Evolutionary conservation across 371 early-diverging fungal genomes (phyloP).

Genomic region (Synchytrium microbalum): DNA sequence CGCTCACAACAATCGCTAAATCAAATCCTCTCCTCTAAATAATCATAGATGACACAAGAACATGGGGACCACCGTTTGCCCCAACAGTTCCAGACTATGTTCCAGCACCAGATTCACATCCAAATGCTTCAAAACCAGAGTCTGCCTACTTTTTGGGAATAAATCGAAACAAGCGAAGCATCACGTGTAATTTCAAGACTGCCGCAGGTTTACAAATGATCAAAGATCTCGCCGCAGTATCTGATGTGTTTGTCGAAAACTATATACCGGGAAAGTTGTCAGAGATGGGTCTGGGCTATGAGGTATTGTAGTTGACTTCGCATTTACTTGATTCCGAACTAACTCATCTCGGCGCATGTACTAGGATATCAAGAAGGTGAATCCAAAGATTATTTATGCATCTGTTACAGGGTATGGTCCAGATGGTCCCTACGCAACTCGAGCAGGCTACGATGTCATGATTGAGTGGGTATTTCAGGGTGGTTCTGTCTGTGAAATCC

Average conservation of each 20-base stretch:
- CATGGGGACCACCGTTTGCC: slow-evolving; percentile 41
- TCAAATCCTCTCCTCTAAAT: too few species aligned
- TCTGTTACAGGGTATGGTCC: slow-evolving; percentile 83
- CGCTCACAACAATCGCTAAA: too few species aligned
- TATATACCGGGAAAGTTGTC: slow-evolving; percentile 82
- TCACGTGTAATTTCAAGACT: slow-evolving; percentile 75
- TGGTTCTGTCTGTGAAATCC: too few species aligned
- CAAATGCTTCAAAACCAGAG: too few species aligned
- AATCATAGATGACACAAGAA: too few species aligned
- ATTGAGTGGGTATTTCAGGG: too few species aligned
- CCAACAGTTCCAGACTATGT: slow-evolving; percentile 33
- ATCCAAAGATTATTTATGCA: slow-evolving; percentile 77
- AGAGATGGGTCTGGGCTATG: slow-evolving; percentile 68
- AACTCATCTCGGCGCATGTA: too few species aligned
- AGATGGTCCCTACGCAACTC: slow-evolving; percentile 69
- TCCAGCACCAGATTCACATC: too few species aligned
- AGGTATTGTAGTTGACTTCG: too few species aligned
- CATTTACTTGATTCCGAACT: too few species aligned
- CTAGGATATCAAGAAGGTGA: slow-evolving; percentile 48
- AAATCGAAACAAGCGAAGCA: slow-evolving; percentile 84
- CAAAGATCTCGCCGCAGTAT: slow-evolving; percentile 51
- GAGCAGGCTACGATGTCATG: slow-evolving; percentile 91
- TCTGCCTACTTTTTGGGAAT: slow-evolving; percentile 84
- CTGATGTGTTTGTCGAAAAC: slow-evolving; percentile 86
- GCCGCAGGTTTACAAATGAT: slow-evolving; percentile 58